Conservation (phyloP, 768 basidiomycete species). For the Asterophora parasitica region DNA sequence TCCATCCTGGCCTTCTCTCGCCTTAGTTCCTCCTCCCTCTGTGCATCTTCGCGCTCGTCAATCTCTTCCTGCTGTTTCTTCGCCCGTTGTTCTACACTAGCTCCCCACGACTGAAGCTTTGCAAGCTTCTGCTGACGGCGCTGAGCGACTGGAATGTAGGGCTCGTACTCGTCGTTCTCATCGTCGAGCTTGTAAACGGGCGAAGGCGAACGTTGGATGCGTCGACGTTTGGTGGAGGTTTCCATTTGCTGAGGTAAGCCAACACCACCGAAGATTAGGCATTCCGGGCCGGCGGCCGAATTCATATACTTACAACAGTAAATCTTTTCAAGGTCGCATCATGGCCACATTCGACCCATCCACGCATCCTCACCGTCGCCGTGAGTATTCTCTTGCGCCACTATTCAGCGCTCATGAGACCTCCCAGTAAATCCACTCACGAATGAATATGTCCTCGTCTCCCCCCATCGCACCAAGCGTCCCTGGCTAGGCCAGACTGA, state of each 20-base stretch:
- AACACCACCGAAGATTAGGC: too few relatives aligned
- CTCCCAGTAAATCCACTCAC: slow-evolving; percentile 74
- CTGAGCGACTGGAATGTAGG: slow-evolving; percentile 85
- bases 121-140: slow-evolving; percentile 78
- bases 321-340: too few relatives aligned
- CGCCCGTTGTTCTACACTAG: slow-evolving; percentile 46
- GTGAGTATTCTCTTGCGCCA: slow-evolving; percentile 34
- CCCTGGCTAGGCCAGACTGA: slow-evolving; percentile 92
- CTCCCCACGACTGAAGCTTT: slow-evolving; percentile 61
- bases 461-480: slow-evolving; percentile 84
- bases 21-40: slow-evolving; percentile 71
- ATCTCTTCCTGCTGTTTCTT: slow-evolving; percentile 51
- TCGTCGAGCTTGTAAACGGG: slow-evolving; percentile 59
- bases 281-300: not conserved
- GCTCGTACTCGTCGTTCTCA: slow-evolving; percentile 64
- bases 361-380: slow-evolving; percentile 65
- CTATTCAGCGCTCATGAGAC: not conserved
- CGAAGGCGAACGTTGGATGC: slow-evolving; percentile 52
- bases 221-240: slow-evolving; percentile 45
- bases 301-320: too few relatives aligned
- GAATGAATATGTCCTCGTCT: slow-evolving; percentile 73
- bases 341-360: slow-evolving; percentile 49
- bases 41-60: slow-evolving; percentile 69
- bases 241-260: slow-evolving; percentile 25
- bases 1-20: slow-evolving; percentile 78